These are phyloP conservation scores for Trypanosoma scelopori DNA, from an alignment of 208 protist genomes.

Conservation along the genomic window DNA sequence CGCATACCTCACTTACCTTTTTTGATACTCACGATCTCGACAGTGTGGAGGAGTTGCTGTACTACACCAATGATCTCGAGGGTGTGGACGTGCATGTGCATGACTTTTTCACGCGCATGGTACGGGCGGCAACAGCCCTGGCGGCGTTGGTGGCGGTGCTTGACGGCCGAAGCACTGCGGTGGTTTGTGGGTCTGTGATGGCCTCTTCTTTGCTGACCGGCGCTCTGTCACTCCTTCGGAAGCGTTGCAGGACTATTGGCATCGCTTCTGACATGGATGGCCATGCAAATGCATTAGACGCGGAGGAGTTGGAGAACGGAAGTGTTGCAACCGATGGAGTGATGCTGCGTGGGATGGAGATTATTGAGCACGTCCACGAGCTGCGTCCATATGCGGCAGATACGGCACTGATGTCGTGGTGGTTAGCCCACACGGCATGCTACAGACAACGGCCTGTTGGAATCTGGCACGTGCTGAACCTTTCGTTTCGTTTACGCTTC, in stretches of 20 bases:
- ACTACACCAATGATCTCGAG: conserved; percentile 82
- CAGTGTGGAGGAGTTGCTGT: conserved; percentile 70
- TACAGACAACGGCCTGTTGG: not conserved
- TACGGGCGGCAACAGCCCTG: conserved; percentile 32
- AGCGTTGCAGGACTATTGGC: not conserved
- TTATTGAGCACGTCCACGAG: conserved; percentile 57
- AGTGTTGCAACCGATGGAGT: conserved; percentile 43
- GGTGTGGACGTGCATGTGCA: conserved; percentile 81
- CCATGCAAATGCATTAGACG: conserved; percentile 34
- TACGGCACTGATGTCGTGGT: conserved; percentile 60
- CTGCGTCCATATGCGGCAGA: conserved; percentile 76
- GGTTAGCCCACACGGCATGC: conserved; percentile 33
- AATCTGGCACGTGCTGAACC: not conserved
- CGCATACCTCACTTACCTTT: conserved; percentile 57
- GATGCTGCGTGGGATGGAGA: conserved; percentile 76
- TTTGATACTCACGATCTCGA: conserved; percentile 60
- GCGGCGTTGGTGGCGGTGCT: conserved; percentile 28
- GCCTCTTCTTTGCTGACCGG: not conserved
- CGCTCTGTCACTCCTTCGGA: not conserved
- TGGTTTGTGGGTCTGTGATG: conserved; percentile 27
- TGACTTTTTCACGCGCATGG: conserved; percentile 37
- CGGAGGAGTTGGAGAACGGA: conserved; percentile 61
- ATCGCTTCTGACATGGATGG: conserved; percentile 18
- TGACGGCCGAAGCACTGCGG: conserved; percentile 16
- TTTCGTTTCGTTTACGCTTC: not conserved